Base-by-base conservation (phyloP, 371 early-diverging fungal genomes). In the Choanephora cucurbitarum region DNA sequence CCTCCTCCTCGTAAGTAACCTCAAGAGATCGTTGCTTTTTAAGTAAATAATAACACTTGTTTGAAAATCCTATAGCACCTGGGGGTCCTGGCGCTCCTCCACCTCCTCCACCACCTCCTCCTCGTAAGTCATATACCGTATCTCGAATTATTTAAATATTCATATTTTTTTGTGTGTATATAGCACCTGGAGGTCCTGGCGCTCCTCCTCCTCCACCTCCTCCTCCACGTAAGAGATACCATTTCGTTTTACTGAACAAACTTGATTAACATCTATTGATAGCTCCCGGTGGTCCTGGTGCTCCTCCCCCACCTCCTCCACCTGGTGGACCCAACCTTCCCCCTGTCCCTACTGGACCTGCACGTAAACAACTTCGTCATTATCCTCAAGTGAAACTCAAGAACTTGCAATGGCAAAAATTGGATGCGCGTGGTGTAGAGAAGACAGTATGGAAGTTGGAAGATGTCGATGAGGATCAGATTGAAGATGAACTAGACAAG, bases 331-430 rank as follows among this genome's bases (percentile, higher is more conserved):
- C 67, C 15, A 61, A 22, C 8, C 9, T 48, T 17, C 65, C 67
- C 9, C 37, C 62, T 34, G 50, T 64, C 4, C 69, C 71, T 10
- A 23, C 32, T 17, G 71, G 69, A 1, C 74, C 71, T 6, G 15
- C 53, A 7, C 77, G 77, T 18, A 77, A 77, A 49, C 62, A 71
- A 39, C 49, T 77, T 21, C 57, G 67, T 1, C 77, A 77, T 34
- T 73, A 73, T 49, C 77, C 77, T 32, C 62, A 73, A 44, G 54
- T 72, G 9, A 72, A 77, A 24, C 60, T 77, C n/a, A 72, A 74
- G 48, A 69, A 73, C 55, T 51, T 77, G 0, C 78, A 77, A 48
- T 74, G 74, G 74, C 74, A 77, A 48, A 77, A 77, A 39, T 43
- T 77, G 23, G 78, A 77, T 50, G 66, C 66, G 5, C 63, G 67